These are phyloP conservation scores for Myxozyma melibiosi DNA, from an alignment of 805 yeast species.

Conservation along the genomic window DNA sequence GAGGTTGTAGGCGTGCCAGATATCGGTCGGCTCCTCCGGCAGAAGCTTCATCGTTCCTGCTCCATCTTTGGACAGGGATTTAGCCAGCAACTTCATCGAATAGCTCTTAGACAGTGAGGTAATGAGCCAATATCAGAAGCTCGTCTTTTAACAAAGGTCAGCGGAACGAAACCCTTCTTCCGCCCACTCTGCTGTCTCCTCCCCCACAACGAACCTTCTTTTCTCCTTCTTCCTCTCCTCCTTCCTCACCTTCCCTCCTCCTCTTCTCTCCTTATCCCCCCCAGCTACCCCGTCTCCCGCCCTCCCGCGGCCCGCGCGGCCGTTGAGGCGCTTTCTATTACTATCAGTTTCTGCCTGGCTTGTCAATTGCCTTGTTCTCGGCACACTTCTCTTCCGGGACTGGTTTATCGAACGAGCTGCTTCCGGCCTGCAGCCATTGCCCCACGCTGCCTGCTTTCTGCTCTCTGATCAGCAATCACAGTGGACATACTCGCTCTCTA, in stretches of 20 bases:
- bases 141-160: not conserved
- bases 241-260: not conserved
- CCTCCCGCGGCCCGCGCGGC: constrained; percentile 11
- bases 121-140: too few species aligned
- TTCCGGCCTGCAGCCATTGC: too few species aligned
- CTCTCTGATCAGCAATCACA: too few species aligned
- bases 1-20: constrained; percentile 85
- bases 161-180: not conserved
- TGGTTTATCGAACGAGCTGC: too few species aligned
- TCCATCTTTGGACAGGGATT: constrained; percentile 57
- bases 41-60: constrained; percentile 66
- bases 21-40: constrained; percentile 88
- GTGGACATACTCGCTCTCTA: too few species aligned
- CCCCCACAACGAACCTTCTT: not conserved
- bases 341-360: too few species aligned
- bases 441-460: too few species aligned
- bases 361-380: too few species aligned
- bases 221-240: not conserved
- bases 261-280: not conserved
- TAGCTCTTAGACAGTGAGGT: too few species aligned
- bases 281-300: not conserved
- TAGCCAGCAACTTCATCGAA: constrained; percentile 62
- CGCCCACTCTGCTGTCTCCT: not conserved
- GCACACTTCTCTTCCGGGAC: too few species aligned
- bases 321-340: constrained; percentile 7